These are phyloP conservation scores for Ilyonectria robusta DNA, from an alignment of 2,329 filamentous ascomycete species.

Conservation along the genomic window DNA sequence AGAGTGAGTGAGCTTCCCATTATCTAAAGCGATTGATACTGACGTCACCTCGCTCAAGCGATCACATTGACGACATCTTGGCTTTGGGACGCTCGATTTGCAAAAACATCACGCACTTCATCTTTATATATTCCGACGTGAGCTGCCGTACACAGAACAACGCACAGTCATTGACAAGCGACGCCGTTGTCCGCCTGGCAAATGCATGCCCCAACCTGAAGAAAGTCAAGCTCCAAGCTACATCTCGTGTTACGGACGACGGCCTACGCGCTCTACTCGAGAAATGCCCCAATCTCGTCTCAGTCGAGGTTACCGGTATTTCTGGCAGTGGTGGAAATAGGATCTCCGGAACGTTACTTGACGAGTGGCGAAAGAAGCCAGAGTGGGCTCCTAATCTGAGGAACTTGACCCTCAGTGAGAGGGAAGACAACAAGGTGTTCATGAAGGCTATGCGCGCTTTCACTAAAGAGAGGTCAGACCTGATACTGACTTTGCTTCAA, in stretches of 20 bases:
- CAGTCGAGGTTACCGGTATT: slow-evolving; percentile 20
- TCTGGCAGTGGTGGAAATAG: not conserved
- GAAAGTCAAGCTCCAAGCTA: slow-evolving; percentile 24
- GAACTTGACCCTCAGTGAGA: not conserved
- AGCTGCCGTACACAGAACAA: slow-evolving; percentile 22
- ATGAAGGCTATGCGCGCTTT: slow-evolving; percentile 36
- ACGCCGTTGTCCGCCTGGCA: slow-evolving; percentile 19
- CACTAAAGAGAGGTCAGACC: slow-evolving; percentile 16
- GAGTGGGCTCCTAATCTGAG: slow-evolving; percentile 31
- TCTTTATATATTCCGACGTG: slow-evolving; percentile 25
- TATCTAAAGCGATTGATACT: not conserved
- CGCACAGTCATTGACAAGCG: slow-evolving; percentile 17
- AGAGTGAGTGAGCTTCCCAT: slow-evolving; percentile 16
- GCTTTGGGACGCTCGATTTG: slow-evolving; percentile 15
- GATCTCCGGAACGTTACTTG: slow-evolving; percentile 11
- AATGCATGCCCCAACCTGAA: slow-evolving; percentile 28
- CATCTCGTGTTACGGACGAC: not conserved
- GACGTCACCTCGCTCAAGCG: slow-evolving; percentile 13
- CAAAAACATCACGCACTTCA: slow-evolving; percentile 25
- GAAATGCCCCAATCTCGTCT: not conserved
- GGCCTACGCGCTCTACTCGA: slow-evolving; percentile 9
- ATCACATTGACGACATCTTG: slow-evolving; percentile 34
- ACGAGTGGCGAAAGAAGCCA: slow-evolving; percentile 21
- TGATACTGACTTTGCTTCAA: slow-evolving; percentile 11
- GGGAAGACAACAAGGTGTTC: not conserved